Evolutionary conservation across 768 basidiomycete genomes (phyloP).

Genomic region (Rubroboletus pulcherrimus): DNA sequence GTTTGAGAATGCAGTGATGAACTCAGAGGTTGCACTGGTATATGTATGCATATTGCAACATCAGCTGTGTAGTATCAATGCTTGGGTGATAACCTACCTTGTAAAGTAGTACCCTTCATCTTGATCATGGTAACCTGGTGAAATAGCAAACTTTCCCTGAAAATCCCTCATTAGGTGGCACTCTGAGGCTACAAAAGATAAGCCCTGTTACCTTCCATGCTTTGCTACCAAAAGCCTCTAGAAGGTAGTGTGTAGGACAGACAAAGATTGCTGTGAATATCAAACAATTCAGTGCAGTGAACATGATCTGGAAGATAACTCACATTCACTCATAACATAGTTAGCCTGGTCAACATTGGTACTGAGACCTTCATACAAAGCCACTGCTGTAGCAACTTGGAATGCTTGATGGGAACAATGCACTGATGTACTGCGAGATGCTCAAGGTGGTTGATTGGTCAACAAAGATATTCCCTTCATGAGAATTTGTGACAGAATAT

Average conservation of each 20-base stretch:
- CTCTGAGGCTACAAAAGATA: too few relatives aligned
- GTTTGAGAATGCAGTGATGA: constrained; percentile 7
- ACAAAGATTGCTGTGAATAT: constrained; percentile 1
- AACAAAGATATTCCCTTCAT: constrained; percentile 1
- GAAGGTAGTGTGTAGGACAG: constrained; percentile 5
- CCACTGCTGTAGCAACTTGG: not conserved
- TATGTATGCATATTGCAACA: not conserved
- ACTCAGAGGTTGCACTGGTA: not conserved
- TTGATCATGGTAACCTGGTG: constrained; percentile 3
- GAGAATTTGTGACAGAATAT: constrained; percentile 2
- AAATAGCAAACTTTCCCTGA: constrained; percentile 5
- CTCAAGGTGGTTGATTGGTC: not conserved
- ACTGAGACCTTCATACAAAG: not conserved
- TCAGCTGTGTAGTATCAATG: not conserved
- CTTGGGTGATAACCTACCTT: not conserved
- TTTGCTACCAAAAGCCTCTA: not conserved
- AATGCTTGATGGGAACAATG: not conserved
- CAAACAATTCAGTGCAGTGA: not conserved
- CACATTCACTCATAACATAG: constrained; percentile 2
- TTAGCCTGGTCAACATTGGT: not conserved
- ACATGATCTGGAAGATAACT: not conserved
- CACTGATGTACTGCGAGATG: not conserved
- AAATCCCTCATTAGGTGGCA: not conserved
- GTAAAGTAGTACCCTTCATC: constrained; percentile 3
- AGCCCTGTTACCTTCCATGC: constrained; percentile 2